Evolutionary conservation across 306 rosid genomes (phyloP), one percentile per base, ranked within the genome.

Genomic region (Vicia sativa): DNA sequence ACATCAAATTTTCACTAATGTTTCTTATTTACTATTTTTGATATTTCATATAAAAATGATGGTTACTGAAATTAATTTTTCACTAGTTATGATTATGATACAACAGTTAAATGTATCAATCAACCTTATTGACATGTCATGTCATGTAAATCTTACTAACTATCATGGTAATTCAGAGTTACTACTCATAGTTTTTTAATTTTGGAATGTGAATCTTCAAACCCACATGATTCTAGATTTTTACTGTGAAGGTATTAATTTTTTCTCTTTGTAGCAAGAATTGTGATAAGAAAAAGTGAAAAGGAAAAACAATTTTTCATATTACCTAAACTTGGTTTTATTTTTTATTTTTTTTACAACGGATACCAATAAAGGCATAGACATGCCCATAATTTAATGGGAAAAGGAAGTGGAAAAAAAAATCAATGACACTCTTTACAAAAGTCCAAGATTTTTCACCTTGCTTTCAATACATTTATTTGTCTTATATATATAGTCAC

Each of bases 101-200:
- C 41, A 82, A 78, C 81, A 82, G 83, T 78, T 78, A 82, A 74
- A 78, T 71, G 76, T 72, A 82, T 78, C 83, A 71, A 82, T 78
- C 76, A 67, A 7, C 15, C 44, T 65, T 50, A 61, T 67, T 62
- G 86, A 82, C 59, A 56, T 71, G 81, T 82, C 86, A 56, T 71
- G 81, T 82, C 86, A 77, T 67, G 70, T 53, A 62, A 82, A 77
- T 73, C 70, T 75, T 74, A 71, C 78, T 74, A 39, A 74, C 65
- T 74, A 77, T 74, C 58, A 74, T 74, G 50, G 48, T 77, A 77
- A 77, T 41, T 62, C 77, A 52, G 58, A 69, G 64, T 31, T 70
- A 31, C 77, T 59, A 31, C 77, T 74, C 48, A 28, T 41, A 21
- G 50, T 52, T 14, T 64, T 65, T 56, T 50, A 37, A 25, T 71